Evolutionary conservation across 2,329 filamentous ascomycete genomes (phyloP), one percentile per base, ranked within the genome.

Genomic region (Kalaharituber pfeilii): DNA sequence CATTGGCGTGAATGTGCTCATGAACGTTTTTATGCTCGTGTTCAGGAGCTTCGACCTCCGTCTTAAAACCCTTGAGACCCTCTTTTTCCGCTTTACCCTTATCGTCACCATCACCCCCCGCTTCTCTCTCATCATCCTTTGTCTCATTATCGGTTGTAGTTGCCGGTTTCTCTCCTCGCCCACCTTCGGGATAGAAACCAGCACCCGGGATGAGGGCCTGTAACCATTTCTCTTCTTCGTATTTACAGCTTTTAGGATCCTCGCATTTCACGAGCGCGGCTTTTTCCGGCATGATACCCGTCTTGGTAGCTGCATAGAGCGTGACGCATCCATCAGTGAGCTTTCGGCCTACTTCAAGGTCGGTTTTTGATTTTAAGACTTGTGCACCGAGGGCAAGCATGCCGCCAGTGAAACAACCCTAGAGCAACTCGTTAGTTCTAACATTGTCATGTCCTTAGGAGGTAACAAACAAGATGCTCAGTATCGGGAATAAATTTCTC

Each of bases 241-340:
- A 81, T 5, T 71, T 66, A 62, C 79, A 81, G 55, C 66, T 69
- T 33, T 69, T 69, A 59, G 65, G 26, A 29, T 66, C 63, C 1
- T 67, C 67, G 62, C 80, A 84, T 1, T 75, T 71, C 0, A 74
- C 51, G 18, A 78, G 60, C 36, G 65, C 65, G 57, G 75, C 71
- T 1, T 62, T 66, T 65, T 84, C 81, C 2, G 80, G 77, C 80
- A 84, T 83, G 55, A 84, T 73, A 15, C 80, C 80, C 1, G 72
- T 73, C 0, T 71, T 67, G 29, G 75, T 81, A 25, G 70, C 69
- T 59, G 76, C 73, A 64, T 84, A 84, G 8, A 79, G 79, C 81
- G 80, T 84, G 3, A 80, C 78, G 59, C 81, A 84, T 9, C 80
- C 80, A 54, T 82, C 78, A 0, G 80, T 74, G n/a, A 84, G 73